These are phyloP conservation scores for Tilletia walkeri DNA, from an alignment of 1,284 basidiomycete genomes.

Conservation along the genomic window DNA sequence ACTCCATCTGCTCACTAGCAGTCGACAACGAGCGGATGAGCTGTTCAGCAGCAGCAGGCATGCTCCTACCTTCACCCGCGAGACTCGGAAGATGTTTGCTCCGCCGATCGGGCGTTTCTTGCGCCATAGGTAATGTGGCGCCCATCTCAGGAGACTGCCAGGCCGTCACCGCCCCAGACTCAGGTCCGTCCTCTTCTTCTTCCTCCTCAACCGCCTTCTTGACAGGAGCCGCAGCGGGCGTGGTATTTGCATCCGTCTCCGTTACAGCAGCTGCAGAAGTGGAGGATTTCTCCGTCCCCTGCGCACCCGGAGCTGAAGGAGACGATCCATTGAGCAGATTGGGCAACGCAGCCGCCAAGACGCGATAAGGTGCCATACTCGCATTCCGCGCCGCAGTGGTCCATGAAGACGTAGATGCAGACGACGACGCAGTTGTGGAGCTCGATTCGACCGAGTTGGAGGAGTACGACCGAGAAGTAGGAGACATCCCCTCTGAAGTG, in stretches of 20 bases:
- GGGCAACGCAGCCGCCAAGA: not conserved
- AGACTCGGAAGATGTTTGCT: too few species aligned
- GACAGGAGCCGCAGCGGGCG: not conserved
- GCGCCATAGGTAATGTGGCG: not conserved
- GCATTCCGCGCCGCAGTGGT: conserved; percentile 1
- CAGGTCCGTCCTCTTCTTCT: not conserved
- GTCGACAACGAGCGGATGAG: not conserved
- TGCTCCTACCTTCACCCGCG: not conserved
- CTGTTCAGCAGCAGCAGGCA: not conserved
- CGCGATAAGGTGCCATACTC: conserved; percentile 14
- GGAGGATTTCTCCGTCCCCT: not conserved
- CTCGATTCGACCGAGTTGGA: not conserved
- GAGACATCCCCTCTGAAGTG: not conserved
- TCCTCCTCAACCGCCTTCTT: not conserved
- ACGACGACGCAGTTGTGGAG: not conserved
- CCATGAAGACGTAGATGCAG: not conserved
- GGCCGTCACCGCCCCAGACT: not conserved
- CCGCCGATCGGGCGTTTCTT: not conserved
- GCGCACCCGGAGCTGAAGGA: not conserved
- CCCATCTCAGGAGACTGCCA: conserved; percentile 15
- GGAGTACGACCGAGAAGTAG: not conserved
- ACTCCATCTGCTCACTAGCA: not conserved
- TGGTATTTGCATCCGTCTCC: not conserved
- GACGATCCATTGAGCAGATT: not conserved
- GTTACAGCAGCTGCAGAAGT: not conserved